Evolutionary conservation across 1,284 basidiomycete genomes (phyloP).

Genomic region (Apiotrichum gamsii): DNA sequence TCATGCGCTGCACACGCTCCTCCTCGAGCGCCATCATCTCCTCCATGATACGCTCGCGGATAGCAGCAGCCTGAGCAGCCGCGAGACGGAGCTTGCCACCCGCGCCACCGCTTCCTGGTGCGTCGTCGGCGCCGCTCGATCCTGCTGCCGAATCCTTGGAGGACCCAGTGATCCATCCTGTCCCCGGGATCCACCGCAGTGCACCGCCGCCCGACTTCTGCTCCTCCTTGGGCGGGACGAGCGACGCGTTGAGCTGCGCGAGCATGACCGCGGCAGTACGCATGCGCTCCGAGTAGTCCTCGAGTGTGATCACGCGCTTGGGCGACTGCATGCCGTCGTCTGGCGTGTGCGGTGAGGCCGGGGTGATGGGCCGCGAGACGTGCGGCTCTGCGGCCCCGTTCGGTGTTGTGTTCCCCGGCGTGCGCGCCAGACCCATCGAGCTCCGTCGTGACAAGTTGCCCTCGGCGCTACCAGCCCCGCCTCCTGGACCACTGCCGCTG

Average conservation of each 20-base stretch:
- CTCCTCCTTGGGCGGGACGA: conserved; percentile 52
- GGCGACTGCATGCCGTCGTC: conserved; percentile 9
- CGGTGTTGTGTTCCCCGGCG: neutral
- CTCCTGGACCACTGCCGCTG: no score
- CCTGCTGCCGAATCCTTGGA: no score
- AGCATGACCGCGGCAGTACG: conserved; percentile 97
- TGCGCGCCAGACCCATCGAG: conserved; percentile 7
- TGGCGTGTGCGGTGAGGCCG: neutral
- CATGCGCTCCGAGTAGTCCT: conserved; percentile 98
- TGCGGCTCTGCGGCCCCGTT: neutral
- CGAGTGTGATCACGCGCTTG: conserved; percentile 54
- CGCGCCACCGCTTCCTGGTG: neutral
- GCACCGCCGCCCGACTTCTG: conserved; percentile 27
- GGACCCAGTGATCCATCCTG: conserved; percentile 55
- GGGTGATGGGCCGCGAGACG: neutral
- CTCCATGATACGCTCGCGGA: conserved; percentile 93
- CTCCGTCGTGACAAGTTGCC: conserved; percentile 19
- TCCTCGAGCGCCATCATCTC: conserved; percentile 98
- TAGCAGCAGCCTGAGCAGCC: conserved; percentile 74
- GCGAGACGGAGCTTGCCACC: conserved; percentile 61
- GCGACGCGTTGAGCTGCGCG: conserved; percentile 84
- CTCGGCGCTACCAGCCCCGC: no score
- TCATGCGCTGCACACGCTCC: conserved; percentile 93
- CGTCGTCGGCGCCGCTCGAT: conserved; percentile 9
- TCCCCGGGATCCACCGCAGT: conserved; percentile 60